phyloP scores from a whole-genome alignment of 2,329 filamentous ascomycete genomes.

The Colletotrichum melonis region DNA sequence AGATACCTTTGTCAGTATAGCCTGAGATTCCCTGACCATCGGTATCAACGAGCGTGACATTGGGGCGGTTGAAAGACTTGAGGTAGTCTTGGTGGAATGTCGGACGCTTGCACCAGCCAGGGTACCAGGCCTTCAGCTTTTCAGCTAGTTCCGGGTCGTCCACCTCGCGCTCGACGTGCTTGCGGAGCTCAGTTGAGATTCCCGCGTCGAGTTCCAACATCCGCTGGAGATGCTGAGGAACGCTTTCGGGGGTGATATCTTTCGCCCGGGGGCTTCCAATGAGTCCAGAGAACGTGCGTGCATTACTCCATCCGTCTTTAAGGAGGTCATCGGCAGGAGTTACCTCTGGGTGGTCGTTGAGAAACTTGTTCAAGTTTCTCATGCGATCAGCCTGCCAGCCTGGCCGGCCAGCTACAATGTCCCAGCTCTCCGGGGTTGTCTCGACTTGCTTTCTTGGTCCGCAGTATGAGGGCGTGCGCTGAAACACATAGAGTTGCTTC shows the following conservation, averaged over 20 bases:
- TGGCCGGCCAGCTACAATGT: constrained; percentile 34
- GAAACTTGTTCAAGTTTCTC: constrained; percentile 50
- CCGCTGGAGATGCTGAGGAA: constrained; percentile 48
- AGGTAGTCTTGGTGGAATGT: constrained; percentile 71
- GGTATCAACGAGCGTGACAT: constrained; percentile 71
- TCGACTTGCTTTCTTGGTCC: constrained; percentile 47
- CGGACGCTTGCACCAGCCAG: constrained; percentile 71
- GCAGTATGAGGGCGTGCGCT: constrained; percentile 62
- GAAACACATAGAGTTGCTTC: constrained; percentile 64
- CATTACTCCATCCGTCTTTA: too few relatives aligned
- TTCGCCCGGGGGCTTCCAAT: background rate
- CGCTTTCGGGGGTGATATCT: constrained; percentile 51
- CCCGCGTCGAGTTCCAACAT: too few relatives aligned
- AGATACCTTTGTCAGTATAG: constrained; percentile 57
- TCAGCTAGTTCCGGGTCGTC: constrained; percentile 61
- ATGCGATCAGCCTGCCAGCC: constrained; percentile 59
- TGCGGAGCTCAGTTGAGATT: constrained; percentile 47
- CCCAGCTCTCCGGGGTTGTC: constrained; percentile 54
- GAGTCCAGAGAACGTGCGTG: too few relatives aligned
- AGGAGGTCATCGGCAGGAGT: too few relatives aligned
- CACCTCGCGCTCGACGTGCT: constrained; percentile 59
- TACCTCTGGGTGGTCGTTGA: background rate
- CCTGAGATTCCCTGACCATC: constrained; percentile 61
- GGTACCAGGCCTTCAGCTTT: constrained; percentile 69
- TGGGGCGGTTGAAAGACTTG: constrained; percentile 65